These are phyloP conservation scores for Lachnellula suecica DNA, from an alignment of 2,329 filamentous ascomycete genomes.

Conservation along the genomic window DNA sequence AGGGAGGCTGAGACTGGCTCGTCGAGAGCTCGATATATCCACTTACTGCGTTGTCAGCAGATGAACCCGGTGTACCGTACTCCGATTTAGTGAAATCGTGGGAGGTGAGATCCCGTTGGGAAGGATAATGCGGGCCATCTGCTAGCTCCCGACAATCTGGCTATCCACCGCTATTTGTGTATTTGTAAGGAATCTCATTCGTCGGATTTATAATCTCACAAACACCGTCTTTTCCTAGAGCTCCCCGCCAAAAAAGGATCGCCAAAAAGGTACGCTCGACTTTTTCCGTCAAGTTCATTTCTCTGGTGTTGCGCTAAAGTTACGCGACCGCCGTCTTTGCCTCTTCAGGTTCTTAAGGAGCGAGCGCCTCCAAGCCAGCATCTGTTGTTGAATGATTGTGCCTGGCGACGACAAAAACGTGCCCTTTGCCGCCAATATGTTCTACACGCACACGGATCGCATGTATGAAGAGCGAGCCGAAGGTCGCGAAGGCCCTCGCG, in stretches of 20 bases:
- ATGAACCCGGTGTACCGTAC: too few species aligned
- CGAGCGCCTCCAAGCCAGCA: too few species aligned
- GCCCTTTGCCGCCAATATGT: slow-evolving; percentile 23
- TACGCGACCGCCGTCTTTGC: neutral
- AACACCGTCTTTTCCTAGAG: neutral
- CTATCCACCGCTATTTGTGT: neutral
- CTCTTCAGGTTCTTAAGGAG: too few species aligned
- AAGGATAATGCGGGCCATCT: too few species aligned
- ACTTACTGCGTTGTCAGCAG: too few species aligned
- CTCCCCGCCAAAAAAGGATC: neutral
- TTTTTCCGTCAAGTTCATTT: neutral
- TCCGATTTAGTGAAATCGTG: too few species aligned
- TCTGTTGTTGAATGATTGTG: too few species aligned
- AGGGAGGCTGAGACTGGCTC: too few species aligned
- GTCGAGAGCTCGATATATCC: too few species aligned
- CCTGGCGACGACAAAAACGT: neutral
- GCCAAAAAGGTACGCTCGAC: neutral
- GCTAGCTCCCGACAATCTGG: too few species aligned
- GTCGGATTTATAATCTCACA: neutral
- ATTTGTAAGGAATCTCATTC: neutral
- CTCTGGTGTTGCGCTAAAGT: neutral
- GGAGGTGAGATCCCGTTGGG: too few species aligned
- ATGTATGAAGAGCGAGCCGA: slow-evolving; percentile 24
- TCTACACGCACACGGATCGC: slow-evolving; percentile 21
- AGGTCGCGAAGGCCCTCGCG: slow-evolving; percentile 14